These are phyloP conservation scores for Thelonectria olida DNA, from an alignment of 2,329 filamentous ascomycete genomes.

Conservation along the genomic window DNA sequence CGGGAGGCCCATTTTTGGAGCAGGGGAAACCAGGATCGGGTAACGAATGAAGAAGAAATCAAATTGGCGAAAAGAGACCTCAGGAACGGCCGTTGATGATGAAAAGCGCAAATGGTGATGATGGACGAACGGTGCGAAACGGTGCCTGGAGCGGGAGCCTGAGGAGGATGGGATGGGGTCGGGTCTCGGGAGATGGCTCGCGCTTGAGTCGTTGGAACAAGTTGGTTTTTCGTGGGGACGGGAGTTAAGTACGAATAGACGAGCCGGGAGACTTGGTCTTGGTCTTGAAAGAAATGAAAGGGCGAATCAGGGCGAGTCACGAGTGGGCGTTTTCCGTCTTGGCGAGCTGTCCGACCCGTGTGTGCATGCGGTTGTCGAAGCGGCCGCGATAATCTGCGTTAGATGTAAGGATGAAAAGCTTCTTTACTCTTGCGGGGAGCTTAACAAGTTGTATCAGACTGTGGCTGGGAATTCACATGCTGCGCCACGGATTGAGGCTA, in stretches of 20 bases:
- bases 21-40: constrained; percentile 20
- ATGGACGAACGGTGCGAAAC: constrained; percentile 4
- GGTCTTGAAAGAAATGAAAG: constrained; percentile 1
- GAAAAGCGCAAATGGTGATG: constrained; percentile 24
- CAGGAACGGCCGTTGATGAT: constrained; percentile 18
- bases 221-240: constrained; percentile 14
- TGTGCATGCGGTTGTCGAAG: constrained; percentile 1
- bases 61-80: constrained; percentile 7
- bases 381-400: constrained; percentile 20
- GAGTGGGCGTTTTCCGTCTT: constrained; percentile 10
- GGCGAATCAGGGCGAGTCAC: constrained; percentile 24
- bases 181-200: constrained; percentile 30
- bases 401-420: not conserved
- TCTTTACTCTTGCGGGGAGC: not conserved
- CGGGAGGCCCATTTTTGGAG: constrained; percentile 55
- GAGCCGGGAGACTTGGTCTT: constrained; percentile 17
- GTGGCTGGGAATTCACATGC: constrained; percentile 4
- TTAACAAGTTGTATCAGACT: constrained; percentile 22
- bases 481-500: not conserved
- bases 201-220: constrained; percentile 9
- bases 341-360: constrained; percentile 20
- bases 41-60: constrained; percentile 14
- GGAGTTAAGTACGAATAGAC: constrained; percentile 23
- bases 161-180: constrained; percentile 33
- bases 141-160: constrained; percentile 36